Conservation (phyloP, 1,284 basidiomycete species). For the Boletellus sp. region DNA sequence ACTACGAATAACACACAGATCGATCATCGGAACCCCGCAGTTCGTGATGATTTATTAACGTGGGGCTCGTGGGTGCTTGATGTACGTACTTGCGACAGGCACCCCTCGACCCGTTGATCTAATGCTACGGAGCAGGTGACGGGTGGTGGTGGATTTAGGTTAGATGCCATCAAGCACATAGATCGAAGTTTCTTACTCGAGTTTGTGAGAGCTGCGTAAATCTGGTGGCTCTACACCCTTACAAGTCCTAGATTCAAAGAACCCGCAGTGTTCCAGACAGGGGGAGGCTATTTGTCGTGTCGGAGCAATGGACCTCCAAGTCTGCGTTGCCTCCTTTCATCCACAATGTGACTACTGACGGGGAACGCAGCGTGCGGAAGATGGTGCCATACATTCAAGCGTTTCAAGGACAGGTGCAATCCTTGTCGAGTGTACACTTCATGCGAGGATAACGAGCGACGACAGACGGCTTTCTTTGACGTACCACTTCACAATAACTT, state of each 20-base stretch:
- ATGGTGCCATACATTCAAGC: conserved; percentile 56
- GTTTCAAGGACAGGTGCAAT: conserved; percentile 58
- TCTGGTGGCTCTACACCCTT: not conserved
- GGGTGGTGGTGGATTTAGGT: conserved; percentile 76
- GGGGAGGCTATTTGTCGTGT: conserved; percentile 63
- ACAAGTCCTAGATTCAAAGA: conserved; percentile 44
- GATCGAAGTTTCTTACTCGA: conserved; percentile 61
- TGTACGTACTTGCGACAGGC: conserved; percentile 35
- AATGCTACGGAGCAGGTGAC: conserved; percentile 52
- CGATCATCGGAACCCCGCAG: conserved; percentile 82
- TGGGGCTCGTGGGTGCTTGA: conserved; percentile 75
- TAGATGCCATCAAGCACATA: conserved; percentile 88
- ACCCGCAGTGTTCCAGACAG: conserved; percentile 43
- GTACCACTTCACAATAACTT: conserved; percentile 76
- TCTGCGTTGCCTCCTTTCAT: conserved; percentile 32
- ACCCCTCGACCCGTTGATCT: not conserved
- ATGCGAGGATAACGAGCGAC: not conserved
- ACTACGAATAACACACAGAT: conserved; percentile 46
- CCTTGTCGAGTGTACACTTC: conserved; percentile 1
- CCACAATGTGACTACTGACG: conserved; percentile 1
- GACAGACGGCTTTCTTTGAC: conserved; percentile 73
- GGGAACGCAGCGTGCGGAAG: conserved; percentile 41
- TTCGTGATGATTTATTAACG: conserved; percentile 58
- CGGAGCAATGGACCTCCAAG: conserved; percentile 73
- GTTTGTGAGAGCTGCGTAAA: conserved; percentile 49